Conservation (phyloP, 106 monocot genomes). For the Acorus gramineus region DNA sequence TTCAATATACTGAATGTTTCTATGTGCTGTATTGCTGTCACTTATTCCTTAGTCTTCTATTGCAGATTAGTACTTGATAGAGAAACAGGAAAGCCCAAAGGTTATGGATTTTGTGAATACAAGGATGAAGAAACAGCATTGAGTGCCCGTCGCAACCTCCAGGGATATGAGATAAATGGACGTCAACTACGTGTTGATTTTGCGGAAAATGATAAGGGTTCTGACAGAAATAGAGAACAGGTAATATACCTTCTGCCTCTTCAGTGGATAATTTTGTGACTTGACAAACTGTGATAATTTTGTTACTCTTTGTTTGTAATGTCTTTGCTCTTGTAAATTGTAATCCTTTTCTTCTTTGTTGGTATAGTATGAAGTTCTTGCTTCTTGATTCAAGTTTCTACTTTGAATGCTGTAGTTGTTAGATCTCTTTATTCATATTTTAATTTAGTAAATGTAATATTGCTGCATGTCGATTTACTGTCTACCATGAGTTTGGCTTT, state of each 20-base stretch:
- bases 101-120: slow-evolving; percentile 98
- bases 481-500: too few species aligned
- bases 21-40: neutral
- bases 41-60: slow-evolving; percentile 3
- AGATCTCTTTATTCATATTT: too few species aligned
- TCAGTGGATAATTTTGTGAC: too few species aligned
- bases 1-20: neutral
- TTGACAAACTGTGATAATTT: too few species aligned
- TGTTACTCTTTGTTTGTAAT: too few species aligned
- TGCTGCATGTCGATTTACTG: too few species aligned
- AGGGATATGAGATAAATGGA: slow-evolving; percentile 98
- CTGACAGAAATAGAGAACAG: slow-evolving; percentile 81
- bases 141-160: slow-evolving; percentile 94
- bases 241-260: slow-evolving; percentile 14
- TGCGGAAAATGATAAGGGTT: slow-evolving; percentile 90
- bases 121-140: slow-evolving; percentile 97
- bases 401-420: too few species aligned
- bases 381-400: too few species aligned
- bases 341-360: too few species aligned
- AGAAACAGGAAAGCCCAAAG: slow-evolving; percentile 95
- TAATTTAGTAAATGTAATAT: too few species aligned
- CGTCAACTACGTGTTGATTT: slow-evolving; percentile 95
- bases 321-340: too few species aligned
- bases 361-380: too few species aligned
- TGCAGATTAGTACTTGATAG: slow-evolving; percentile 90